Conservation (phyloP, 2,329 filamentous ascomycete species). For the Aureobasidium namibiae region DNA sequence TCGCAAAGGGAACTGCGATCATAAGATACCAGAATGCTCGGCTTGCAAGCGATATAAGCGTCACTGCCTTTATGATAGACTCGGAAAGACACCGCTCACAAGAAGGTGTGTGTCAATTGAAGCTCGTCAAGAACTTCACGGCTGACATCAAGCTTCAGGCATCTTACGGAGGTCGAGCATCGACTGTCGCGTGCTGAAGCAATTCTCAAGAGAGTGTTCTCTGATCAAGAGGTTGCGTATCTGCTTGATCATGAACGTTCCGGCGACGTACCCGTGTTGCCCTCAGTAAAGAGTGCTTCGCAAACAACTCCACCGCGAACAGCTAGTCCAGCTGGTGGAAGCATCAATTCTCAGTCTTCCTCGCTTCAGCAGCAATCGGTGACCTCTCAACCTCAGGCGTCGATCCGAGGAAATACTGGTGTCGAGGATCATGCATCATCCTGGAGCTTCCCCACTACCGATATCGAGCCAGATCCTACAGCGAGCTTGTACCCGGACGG, state of each 20-base stretch:
- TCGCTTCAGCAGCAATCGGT: background rate
- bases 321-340: background rate
- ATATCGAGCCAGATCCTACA: background rate
- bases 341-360: background rate
- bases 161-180: constrained; percentile 12
- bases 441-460: background rate
- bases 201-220: constrained; percentile 3
- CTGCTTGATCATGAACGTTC: constrained; percentile 7
- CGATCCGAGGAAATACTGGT: background rate
- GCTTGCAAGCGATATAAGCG: constrained; percentile 8
- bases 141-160: background rate
- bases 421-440: background rate
- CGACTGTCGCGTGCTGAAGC: constrained; percentile 6
- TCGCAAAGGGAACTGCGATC: constrained; percentile 10
- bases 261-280: constrained; percentile 10
- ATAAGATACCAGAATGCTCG: constrained; percentile 11
- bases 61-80: constrained; percentile 6
- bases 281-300: background rate
- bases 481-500: background rate
- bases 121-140: background rate
- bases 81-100: constrained; percentile 5
- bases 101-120: constrained; percentile 1
- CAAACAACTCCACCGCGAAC: background rate
- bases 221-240: constrained; percentile 8
- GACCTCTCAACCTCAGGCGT: background rate